Evolutionary conservation across 1,284 basidiomycete genomes (phyloP).

Genomic region (Ganoderma multipileum): DNA sequence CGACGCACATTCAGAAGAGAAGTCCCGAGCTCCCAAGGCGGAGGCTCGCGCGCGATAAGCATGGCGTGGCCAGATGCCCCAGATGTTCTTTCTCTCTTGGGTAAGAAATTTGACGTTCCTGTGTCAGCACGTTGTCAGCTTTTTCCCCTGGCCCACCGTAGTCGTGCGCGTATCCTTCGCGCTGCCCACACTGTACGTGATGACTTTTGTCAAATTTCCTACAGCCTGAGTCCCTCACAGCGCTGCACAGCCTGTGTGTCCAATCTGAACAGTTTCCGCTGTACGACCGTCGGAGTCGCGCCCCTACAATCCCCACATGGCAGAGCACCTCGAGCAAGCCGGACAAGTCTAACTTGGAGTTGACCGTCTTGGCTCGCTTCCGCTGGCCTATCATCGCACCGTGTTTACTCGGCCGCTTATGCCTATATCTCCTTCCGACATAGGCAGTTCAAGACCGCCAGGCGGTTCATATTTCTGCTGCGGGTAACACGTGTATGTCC

Average conservation of each 20-base stretch:
- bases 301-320: background rate
- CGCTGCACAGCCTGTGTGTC: too few species aligned
- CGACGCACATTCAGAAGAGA: background rate
- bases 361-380: background rate
- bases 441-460: background rate
- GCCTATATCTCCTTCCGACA: background rate
- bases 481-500: background rate
- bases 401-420: background rate
- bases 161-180: too few species aligned
- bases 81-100: background rate
- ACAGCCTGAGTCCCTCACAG: background rate
- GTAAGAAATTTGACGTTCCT: conserved; percentile 1
- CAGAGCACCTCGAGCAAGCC: background rate
- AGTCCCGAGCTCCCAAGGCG: background rate
- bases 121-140: background rate
- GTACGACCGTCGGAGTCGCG: background rate
- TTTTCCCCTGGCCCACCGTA: background rate
- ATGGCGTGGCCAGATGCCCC: background rate
- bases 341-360: background rate
- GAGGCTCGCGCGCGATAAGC: background rate
- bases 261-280: background rate
- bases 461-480: background rate
- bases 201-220: background rate
- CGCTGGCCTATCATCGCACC: background rate
- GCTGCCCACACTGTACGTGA: background rate